Percentiles rank a stretch among this genome's conserved stretches.
Conservation (phyloP, 129 eudicot species). For the Centella asiatica region DNA sequence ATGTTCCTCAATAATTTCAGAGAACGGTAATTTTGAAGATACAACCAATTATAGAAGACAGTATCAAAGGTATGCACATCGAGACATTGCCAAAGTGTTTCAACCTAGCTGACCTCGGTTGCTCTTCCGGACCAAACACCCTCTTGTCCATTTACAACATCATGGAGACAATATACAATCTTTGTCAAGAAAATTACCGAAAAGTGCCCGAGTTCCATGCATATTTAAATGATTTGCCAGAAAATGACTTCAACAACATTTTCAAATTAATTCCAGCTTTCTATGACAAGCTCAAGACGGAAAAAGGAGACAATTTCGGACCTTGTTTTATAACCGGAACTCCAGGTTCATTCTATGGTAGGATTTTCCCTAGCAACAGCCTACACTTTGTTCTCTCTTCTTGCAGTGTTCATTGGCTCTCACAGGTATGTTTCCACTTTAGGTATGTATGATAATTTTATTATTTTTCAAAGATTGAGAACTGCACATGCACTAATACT, state of each 20-base stretch:
- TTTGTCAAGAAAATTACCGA: not conserved
- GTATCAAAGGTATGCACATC: not conserved
- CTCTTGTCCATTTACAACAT: conserved; percentile 13
- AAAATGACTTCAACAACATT: conserved; percentile 2
- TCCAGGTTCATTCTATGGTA: not conserved
- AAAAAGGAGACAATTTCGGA: conserved; percentile 1
- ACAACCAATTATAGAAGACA: not conserved
- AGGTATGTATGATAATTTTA: not conserved
- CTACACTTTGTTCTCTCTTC: not conserved
- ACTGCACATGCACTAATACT: too few species aligned
- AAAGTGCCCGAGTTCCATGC: conserved; percentile 17
- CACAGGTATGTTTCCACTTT: not conserved
- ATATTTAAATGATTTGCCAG: conserved; percentile 10
- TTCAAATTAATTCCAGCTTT: conserved; percentile 9
- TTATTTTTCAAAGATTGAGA: too few species aligned
- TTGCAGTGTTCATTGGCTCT: conserved; percentile 6
- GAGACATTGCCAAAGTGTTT: not conserved
- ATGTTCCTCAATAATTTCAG: too few species aligned
- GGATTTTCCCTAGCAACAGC: conserved; percentile 1
- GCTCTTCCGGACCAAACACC: conserved; percentile 29
- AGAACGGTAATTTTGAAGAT: not conserved
- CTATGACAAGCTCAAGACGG: not conserved
- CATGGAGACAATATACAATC: not conserved
- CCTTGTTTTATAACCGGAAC: conserved; percentile 3
- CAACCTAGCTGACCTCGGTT: conserved; percentile 27